Conservation (phyloP, 495 filamentous ascomycete genomes). For the Barbatosphaeria neglecta region DNA sequence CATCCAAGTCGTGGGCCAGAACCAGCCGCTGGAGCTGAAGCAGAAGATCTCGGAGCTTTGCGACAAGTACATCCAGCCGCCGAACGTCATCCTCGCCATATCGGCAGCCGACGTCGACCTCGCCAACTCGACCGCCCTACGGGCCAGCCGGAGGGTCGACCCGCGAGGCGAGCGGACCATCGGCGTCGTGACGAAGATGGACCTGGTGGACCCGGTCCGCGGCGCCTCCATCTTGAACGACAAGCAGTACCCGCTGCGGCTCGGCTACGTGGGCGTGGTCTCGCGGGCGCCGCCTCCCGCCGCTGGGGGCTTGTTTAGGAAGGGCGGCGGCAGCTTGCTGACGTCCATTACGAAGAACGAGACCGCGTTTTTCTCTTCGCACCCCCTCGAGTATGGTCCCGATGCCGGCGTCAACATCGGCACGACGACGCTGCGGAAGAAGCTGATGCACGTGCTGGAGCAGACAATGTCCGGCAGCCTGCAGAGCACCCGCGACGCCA, state of each 20-base stretch:
- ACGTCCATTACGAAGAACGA: constrained; percentile 80
- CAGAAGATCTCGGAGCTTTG: constrained; percentile 93
- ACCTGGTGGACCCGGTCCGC: constrained; percentile 77
- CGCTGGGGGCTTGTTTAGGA: constrained; percentile 66
- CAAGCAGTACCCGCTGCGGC: constrained; percentile 82
- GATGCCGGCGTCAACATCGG: constrained; percentile 64
- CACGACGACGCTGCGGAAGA: constrained; percentile 78
- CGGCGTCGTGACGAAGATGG: constrained; percentile 98
- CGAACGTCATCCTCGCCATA: constrained; percentile 94
- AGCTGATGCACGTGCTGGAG: constrained; percentile 93
- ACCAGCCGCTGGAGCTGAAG: constrained; percentile 86
- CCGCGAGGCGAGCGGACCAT: constrained; percentile 93
- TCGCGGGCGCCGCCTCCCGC: constrained; percentile 59
- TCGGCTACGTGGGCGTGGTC: constrained; percentile 97
- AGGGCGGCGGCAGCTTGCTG: constrained; percentile 72
- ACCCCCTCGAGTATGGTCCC: constrained; percentile 68
- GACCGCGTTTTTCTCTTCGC: constrained; percentile 71
- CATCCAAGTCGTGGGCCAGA: constrained; percentile 83
- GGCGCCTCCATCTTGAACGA: constrained; percentile 70
- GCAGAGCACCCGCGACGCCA: constrained; percentile 75
- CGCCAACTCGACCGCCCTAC: constrained; percentile 87
- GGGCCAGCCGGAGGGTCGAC: constrained; percentile 84
- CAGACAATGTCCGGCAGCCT: constrained; percentile 92
- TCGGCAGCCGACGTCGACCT: constrained; percentile 96
- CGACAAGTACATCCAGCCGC: constrained; percentile 94